Evolutionary conservation across 805 yeast species (phyloP), one percentile per base, ranked within the genome.

Genomic region (Yarrowia deformans): DNA sequence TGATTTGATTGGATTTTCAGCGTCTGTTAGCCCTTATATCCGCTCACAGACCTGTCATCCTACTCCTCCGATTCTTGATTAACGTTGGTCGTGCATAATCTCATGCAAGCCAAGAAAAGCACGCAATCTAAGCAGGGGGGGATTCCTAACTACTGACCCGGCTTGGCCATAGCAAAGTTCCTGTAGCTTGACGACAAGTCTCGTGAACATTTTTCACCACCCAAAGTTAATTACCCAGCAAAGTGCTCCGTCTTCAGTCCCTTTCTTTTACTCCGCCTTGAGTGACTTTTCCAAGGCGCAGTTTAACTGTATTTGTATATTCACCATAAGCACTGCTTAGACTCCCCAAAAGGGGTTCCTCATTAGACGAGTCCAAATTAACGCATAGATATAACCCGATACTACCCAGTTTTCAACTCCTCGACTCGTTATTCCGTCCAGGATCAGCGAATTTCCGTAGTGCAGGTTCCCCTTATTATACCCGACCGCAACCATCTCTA

Each of bases 271-370:
- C 55, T 50, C 39, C 39, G 55, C 55, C 55, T 50, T 50, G 55
- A 50, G 55, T 50, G 55, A 50, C 55, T 50, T 50, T 50, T 34
- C 39, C 37, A 18, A 50, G 55, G 55, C 55, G 55, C 55, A 50
- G 55, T 50, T 50, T 50, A 50, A 50, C 55, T 50, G 23, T 50
- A 50, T 16, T 34, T 23, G 29, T 23, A 29, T 14, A 48, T 8
- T 48, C 35, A 48, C 18, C 16, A 9, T 9, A 23, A 12, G 4
- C 50, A 46, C 5, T 35, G 39, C 2, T 23, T 23, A 23, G 4
- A 23, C 29, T n/a, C n/a, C 29, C 29, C 29, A 4, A 23, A 35
- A 35, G 39, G 39, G 39, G 39, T 35, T 9, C 29, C 29, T 23
- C 29, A 4, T 23, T 23, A 23, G 2, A 23, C 29, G 29, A 23